phyloP scores from a whole-genome alignment of 257 asterid species.

The Leptodermis oblonga region DNA sequence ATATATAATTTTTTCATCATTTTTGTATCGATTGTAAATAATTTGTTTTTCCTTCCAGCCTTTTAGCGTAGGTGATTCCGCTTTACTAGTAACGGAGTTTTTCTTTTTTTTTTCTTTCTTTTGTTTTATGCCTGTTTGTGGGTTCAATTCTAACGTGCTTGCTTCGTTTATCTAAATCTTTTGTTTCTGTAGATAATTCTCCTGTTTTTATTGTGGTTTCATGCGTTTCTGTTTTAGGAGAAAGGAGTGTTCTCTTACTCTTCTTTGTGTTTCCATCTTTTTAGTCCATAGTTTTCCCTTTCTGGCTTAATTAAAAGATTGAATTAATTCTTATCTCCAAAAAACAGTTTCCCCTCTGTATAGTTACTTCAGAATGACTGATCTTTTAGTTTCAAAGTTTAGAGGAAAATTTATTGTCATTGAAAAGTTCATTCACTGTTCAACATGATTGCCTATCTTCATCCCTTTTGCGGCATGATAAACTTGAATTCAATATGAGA shows the following conservation, averaged over 20 bases:
- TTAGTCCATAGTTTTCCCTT: too few relatives aligned
- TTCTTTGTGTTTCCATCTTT: too few relatives aligned
- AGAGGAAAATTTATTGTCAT: neutral
- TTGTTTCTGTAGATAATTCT: neutral
- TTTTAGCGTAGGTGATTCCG: neutral
- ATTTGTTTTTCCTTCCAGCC: neutral
- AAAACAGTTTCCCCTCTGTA: neutral
- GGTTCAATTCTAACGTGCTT: neutral
- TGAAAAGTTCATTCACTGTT: neutral
- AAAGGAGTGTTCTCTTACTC: neutral
- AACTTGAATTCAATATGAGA: neutral
- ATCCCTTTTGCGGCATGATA: neutral
- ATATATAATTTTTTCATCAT: neutral
- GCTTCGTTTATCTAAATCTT: neutral
- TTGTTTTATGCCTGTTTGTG: neutral
- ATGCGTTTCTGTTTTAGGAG: neutral
- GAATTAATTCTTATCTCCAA: neutral
- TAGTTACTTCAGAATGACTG: neutral
- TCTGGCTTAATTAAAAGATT: neutral
- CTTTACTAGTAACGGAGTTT: neutral
- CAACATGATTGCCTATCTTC: neutral
- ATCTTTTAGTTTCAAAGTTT: neutral
- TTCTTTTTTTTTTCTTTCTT: neutral
- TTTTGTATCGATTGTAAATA: neutral
- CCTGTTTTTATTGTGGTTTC: neutral